Conservation (phyloP, 768 basidiomycete genomes). For the Phylloporus sp. region DNA sequence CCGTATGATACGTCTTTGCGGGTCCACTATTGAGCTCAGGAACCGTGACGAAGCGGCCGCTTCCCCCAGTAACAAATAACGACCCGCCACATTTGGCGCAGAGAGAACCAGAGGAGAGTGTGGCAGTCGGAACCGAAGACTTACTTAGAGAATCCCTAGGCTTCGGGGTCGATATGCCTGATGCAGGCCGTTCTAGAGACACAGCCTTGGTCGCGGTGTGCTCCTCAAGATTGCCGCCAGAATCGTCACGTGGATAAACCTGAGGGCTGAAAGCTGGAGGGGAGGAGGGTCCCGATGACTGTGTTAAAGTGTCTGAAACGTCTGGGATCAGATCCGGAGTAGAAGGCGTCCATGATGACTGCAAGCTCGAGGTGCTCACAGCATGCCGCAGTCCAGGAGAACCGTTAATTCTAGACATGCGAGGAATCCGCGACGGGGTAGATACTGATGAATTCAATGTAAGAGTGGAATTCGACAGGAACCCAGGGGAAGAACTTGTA, state of each 20-base stretch:
- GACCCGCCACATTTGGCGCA: conserved; percentile 59
- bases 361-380: conserved; percentile 26
- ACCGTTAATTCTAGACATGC: conserved; percentile 18
- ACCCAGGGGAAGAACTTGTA: conserved; percentile 12
- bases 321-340: conserved; percentile 61
- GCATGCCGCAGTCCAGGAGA: conserved; percentile 27
- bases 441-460: conserved; percentile 6
- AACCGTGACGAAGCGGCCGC: conserved; percentile 67
- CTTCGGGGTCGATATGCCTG: conserved; percentile 28
- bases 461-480: conserved; percentile 7
- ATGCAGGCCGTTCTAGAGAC: conserved; percentile 11
- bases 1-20: conserved; percentile 63
- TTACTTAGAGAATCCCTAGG: conserved; percentile 20
- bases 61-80: conserved; percentile 53
- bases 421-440: conserved; percentile 29
- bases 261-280: conserved; percentile 40
- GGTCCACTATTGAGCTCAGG: conserved; percentile 44
- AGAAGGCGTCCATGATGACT: conserved; percentile 37
- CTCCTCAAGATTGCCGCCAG: conserved; percentile 8
- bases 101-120: conserved; percentile 36
- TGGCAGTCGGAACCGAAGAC: conserved; percentile 28
- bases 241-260: conserved; percentile 8
- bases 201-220: conserved; percentile 3
- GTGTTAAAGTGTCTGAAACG: conserved; percentile 52
- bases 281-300: conserved; percentile 51